Conservation (phyloP, 176 grass and related monocot genomes). For the Musa beccarii region DNA sequence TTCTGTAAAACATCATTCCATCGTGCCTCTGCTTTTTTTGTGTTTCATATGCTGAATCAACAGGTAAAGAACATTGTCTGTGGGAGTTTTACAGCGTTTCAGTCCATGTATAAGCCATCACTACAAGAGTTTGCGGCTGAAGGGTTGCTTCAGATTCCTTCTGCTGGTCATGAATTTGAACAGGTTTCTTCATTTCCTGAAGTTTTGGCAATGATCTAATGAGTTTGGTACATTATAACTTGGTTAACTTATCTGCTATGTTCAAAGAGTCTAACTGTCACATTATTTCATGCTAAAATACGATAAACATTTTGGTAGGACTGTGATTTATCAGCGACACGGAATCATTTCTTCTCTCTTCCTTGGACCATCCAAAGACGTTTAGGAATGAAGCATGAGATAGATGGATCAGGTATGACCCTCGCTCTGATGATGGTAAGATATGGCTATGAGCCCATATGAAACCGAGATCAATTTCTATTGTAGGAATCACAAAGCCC, state of each 20-base stretch:
- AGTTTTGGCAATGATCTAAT: not conserved
- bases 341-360: slow-evolving; percentile 55
- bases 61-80: slow-evolving; percentile 84
- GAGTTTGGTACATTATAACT: too few species aligned
- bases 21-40: not conserved
- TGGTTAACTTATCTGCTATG: too few species aligned
- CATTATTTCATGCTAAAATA: too few species aligned
- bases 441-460: not conserved
- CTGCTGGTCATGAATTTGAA: slow-evolving; percentile 34
- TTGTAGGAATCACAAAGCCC: slow-evolving; percentile 27
- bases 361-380: slow-evolving; percentile 55
- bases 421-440: not conserved
- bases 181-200: slow-evolving; percentile 43
- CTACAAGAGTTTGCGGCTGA: slow-evolving; percentile 53
- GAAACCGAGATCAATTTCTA: not conserved
- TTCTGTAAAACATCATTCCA: not conserved
- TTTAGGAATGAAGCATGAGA: slow-evolving; percentile 11
- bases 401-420: slow-evolving; percentile 20
- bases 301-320: slow-evolving; percentile 35
- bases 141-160: slow-evolving; percentile 50
- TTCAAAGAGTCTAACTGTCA: too few species aligned
- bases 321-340: slow-evolving; percentile 43
- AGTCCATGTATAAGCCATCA: slow-evolving; percentile 53
- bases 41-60: slow-evolving; percentile 11
- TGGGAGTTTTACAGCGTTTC: slow-evolving; percentile 73